phyloP scores from a whole-genome alignment of 2,329 filamentous ascomycete species.

The Fusarium xyrophilum region DNA sequence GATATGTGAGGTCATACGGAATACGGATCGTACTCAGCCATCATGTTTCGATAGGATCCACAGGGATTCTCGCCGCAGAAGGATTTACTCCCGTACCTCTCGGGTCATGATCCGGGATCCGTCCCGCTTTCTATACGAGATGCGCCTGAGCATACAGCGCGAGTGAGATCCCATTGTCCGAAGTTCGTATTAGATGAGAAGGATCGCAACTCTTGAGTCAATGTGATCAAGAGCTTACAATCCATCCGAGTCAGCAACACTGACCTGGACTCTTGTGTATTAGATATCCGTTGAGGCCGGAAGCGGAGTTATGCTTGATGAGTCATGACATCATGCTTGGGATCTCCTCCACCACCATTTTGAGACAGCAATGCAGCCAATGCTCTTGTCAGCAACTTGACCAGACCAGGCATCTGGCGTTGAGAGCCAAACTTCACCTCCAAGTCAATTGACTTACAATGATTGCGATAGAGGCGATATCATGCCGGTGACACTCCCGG shows the following conservation, averaged over 20 bases:
- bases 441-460: neutral
- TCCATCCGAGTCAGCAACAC: neutral
- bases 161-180: too few relatives aligned
- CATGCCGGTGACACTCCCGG: neutral
- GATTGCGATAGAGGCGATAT: neutral
- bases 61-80: neutral
- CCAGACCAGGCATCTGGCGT: fast-evolving
- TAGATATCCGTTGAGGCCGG: too few relatives aligned
- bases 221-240: fast-evolving
- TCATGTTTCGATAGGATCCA: neutral
- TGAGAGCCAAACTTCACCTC: neutral
- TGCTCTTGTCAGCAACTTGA: fast-evolving
- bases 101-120: neutral
- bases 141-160: neutral
- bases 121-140: slow-evolving; percentile 1
- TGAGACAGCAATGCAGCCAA: neutral
- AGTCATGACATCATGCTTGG: neutral
- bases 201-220: neutral
- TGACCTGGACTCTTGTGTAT: neutral
- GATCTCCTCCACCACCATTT: neutral
- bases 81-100: neutral
- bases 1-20: too few relatives aligned
- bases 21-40: neutral
- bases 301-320: neutral
- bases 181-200: too few relatives aligned